Conservation (phyloP, 164 flowering plant genomes). For the Kingdonia uniflora region DNA sequence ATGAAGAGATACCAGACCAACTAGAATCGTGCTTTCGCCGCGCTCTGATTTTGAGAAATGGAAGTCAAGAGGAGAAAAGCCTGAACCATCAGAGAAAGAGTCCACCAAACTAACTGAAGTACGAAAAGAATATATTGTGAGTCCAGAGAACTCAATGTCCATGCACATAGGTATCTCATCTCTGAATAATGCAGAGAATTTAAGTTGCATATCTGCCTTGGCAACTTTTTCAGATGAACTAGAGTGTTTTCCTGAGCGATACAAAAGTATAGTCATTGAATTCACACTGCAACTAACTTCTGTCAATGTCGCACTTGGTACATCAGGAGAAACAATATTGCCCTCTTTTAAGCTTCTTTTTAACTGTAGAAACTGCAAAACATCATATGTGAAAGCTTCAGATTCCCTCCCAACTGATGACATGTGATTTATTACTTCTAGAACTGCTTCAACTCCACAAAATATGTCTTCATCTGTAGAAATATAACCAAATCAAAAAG, state of each 20-base stretch:
- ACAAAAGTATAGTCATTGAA: slow-evolving; percentile 31
- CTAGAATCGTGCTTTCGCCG: slow-evolving; percentile 22
- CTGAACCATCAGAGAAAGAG: slow-evolving; percentile 18
- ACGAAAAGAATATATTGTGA: slow-evolving; percentile 37
- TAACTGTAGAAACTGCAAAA: slow-evolving; percentile 43
- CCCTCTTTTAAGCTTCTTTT: slow-evolving; percentile 25
- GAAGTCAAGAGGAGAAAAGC: slow-evolving; percentile 31
- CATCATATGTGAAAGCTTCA: slow-evolving; percentile 42
- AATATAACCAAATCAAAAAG: slow-evolving; percentile 3
- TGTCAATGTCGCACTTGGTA: slow-evolving; percentile 18
- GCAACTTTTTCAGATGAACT: slow-evolving; percentile 28
- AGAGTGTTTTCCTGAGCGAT: slow-evolving; percentile 13
- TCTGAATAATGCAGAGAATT: slow-evolving; percentile 34
- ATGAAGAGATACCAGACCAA: slow-evolving; percentile 47
- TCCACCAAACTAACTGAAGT: slow-evolving; percentile 30
- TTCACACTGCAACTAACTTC: slow-evolving; percentile 33
- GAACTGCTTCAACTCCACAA: slow-evolving; percentile 43
- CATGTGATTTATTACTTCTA: slow-evolving; percentile 35
- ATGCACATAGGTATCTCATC: slow-evolving; percentile 29
- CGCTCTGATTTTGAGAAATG: slow-evolving; percentile 23
- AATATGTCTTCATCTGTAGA: slow-evolving; percentile 33
- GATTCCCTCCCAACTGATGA: slow-evolving; percentile 40
- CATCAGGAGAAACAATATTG: slow-evolving; percentile 11
- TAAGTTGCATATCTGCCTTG: slow-evolving; percentile 40
- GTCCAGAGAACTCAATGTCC: slow-evolving; percentile 30